Evolutionary conservation across 2,329 filamentous ascomycete species (phyloP).

Genomic region (Fusarium metavorans): DNA sequence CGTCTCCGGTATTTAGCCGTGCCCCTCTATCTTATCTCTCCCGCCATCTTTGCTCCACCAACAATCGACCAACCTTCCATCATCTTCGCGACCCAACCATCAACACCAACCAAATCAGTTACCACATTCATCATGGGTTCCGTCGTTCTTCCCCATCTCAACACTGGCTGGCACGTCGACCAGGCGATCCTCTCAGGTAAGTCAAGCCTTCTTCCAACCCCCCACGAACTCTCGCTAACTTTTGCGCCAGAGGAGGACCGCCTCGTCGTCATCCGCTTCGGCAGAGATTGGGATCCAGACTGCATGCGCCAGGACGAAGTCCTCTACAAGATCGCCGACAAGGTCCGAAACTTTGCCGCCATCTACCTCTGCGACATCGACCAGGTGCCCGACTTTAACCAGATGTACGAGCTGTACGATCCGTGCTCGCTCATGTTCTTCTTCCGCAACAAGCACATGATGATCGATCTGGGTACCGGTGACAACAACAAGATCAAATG

Average conservation of each 20-base stretch:
- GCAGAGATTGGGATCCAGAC: constrained; percentile 84
- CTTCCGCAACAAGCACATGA: constrained; percentile 99
- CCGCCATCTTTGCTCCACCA: constrained; percentile 1
- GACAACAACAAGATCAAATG: constrained; percentile 99
- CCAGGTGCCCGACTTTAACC: constrained; percentile 91
- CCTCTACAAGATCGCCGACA: constrained; percentile 92
- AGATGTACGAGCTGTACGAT: constrained; percentile 95
- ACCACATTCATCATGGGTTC: constrained; percentile 71
- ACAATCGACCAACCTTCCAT: constrained; percentile 3
- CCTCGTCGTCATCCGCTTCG: constrained; percentile 93
- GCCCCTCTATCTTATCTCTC: constrained; percentile 29
- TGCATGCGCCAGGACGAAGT: constrained; percentile 86
- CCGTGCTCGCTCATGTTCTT: constrained; percentile 96
- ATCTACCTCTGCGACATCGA: constrained; percentile 96
- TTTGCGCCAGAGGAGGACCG: constrained; percentile 79
- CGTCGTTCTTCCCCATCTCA: constrained; percentile 90
- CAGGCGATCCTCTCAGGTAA: constrained; percentile 79
- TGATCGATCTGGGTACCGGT: constrained; percentile 96
- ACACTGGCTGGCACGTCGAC: constrained; percentile 97
- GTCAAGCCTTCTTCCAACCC: neutral
- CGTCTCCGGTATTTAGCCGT: neutral
- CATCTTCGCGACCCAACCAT: neutral
- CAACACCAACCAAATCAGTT: neutral
- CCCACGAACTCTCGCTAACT: constrained; percentile 9
- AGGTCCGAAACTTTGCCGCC: constrained; percentile 91